phyloP scores from a whole-genome alignment of 2,329 filamentous ascomycete genomes.

The Nothophaeocryptopus gaeumannii region DNA sequence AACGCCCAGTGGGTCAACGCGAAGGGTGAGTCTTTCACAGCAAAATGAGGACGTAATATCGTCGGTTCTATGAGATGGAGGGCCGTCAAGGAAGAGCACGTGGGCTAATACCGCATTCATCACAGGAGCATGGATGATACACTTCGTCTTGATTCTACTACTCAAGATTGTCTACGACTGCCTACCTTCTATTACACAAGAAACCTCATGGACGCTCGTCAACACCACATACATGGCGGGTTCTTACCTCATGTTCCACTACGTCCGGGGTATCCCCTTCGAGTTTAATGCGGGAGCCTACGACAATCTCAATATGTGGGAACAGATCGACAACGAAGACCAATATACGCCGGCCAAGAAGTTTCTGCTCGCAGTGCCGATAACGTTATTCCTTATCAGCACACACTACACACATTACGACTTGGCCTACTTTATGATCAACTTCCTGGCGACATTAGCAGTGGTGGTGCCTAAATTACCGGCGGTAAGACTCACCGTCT shows the following conservation, averaged over 20 bases:
- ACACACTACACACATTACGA: slow-evolving; percentile 99
- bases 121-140: slow-evolving; percentile 93
- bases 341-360: slow-evolving; percentile 99
- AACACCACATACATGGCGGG: slow-evolving; percentile 99
- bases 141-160: slow-evolving; percentile 84
- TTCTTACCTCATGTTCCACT: slow-evolving; percentile 99
- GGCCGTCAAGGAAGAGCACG: slow-evolving; percentile 6
- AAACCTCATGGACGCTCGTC: slow-evolving; percentile 97
- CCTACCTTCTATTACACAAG: slow-evolving; percentile 91
- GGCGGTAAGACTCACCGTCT: slow-evolving; percentile 62
- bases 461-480: slow-evolving; percentile 97
- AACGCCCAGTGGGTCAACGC: slow-evolving; percentile 99
- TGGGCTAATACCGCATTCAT: slow-evolving; percentile 17
- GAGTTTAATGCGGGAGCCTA: slow-evolving; percentile 98
- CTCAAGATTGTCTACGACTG: slow-evolving; percentile 98
- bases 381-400: slow-evolving; percentile 90
- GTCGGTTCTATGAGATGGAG: background rate
- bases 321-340: slow-evolving; percentile 98
- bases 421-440: slow-evolving; percentile 93
- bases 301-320: slow-evolving; percentile 99
- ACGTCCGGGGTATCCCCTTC: slow-evolving; percentile 94
- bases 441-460: slow-evolving; percentile 85
- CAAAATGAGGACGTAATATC: background rate
- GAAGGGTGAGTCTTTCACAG: slow-evolving; percentile 65
- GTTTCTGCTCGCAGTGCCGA: slow-evolving; percentile 90